Conservation (phyloP, 345 rosid species). For the Brassica rapa region DNA sequence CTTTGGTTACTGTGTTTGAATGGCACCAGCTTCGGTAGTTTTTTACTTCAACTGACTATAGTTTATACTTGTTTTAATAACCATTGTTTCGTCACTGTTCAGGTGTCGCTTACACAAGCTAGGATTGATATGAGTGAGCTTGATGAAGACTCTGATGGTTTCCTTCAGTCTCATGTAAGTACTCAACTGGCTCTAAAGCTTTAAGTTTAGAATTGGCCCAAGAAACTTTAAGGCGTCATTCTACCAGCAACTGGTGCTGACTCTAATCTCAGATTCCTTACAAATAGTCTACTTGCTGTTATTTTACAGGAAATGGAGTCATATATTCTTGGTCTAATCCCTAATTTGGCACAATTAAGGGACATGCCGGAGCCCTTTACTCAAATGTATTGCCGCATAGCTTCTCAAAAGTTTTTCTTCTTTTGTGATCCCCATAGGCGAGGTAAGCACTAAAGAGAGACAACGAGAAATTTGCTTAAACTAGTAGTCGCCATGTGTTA, state of each 20-base stretch:
- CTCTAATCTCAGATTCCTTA: neutral
- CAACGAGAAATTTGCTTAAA: neutral
- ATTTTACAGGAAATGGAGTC: conserved; percentile 89
- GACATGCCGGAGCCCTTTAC: conserved; percentile 88
- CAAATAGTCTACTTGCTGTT: conserved; percentile 15
- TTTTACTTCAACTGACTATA: neutral
- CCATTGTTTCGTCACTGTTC: neutral
- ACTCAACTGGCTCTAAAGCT: conserved; percentile 17
- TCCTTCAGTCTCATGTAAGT: conserved; percentile 83
- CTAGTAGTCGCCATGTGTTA: neutral
- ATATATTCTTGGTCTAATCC: conserved; percentile 91
- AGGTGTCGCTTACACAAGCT: conserved; percentile 99
- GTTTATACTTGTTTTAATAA: neutral
- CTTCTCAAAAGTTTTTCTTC: conserved; percentile 97
- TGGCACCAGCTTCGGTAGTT: too few relatives aligned
- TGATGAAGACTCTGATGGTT: conserved; percentile 99
- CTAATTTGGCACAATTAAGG: conserved; percentile 92
- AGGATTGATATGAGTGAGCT: conserved; percentile 99
- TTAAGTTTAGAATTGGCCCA: neutral
- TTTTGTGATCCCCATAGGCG: conserved; percentile 98
- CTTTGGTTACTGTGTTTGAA: conserved; percentile 1
- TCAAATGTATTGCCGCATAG: conserved; percentile 95
- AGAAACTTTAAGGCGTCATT: neutral
- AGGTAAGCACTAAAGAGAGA: conserved; percentile 50
- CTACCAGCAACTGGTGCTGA: neutral